Evolutionary conservation across 2,329 filamentous ascomycete species (phyloP), one percentile per base, ranked within the genome.

Genomic region (Alternaria sp.): DNA sequence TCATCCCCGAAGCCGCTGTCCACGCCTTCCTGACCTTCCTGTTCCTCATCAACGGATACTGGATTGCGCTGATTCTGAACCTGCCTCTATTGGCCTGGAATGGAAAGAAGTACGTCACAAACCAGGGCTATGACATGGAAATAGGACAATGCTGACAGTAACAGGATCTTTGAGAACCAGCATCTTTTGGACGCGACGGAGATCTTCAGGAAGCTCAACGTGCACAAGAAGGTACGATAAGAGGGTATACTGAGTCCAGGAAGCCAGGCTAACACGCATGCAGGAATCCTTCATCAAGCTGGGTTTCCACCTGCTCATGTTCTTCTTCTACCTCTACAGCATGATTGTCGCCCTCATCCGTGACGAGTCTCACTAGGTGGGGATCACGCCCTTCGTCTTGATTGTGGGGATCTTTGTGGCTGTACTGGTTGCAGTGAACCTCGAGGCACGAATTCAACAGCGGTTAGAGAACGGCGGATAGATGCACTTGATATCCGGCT

Each of bases 251-350:
- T 2, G n/a, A 41, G n/a, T 26, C 12, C 24, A 24, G 30, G 41
- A 8, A 4, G 34, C 14, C 11, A 24, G 14, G 51, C 69, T 74
- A 47, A 73, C 61, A 42, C 14, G 6, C 18, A 7, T 14, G 8
- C 39, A 97, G 94, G 95, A 99, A 88, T 98, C 95, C 0, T 99
- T 99, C 81, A 90, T 95, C 84, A 99, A 99, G 85, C 92, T 99
- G 43, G 95, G 94, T 57, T 99, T 99, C 87, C 95, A 99, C 82
- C 86, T 99, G 62, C 81, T 99, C 83, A 97, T 99, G 93, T 99
- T 99, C 88, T 99, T 99, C 89, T 99, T 98, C 88, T 99, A 99
- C 84, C 91, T 99, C 58, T 97, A 97, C 88, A 96, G 92, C 89
- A 96, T 95, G 92, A 95, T 95, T 72, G 94, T 97, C 67, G 94